Conservation (phyloP, 108 stramenopile genomes). For the Epithemia pelagica region DNA sequence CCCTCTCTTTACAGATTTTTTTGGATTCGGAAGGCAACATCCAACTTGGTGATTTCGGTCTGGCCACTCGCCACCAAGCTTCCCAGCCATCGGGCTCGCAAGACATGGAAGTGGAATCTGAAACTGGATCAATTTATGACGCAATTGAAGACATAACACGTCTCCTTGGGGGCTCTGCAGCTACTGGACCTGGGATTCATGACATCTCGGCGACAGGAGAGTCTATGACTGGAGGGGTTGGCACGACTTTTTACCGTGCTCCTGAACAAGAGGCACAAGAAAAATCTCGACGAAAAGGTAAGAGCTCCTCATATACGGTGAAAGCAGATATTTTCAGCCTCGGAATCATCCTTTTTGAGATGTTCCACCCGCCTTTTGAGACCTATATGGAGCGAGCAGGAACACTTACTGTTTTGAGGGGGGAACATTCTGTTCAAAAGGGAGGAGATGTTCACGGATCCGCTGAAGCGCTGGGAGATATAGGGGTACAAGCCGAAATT, state of each 20-base stretch:
- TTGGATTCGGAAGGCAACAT: constrained; percentile 51
- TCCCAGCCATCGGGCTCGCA: constrained; percentile 4
- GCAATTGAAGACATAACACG: constrained; percentile 47
- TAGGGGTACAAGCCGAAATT: constrained; percentile 22
- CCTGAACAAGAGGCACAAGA: constrained; percentile 4
- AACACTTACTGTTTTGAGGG: constrained; percentile 38
- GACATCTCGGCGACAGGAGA: constrained; percentile 15
- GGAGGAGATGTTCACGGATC: neutral
- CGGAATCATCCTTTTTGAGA: constrained; percentile 71
- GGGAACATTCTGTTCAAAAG: constrained; percentile 23
- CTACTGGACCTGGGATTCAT: neutral
- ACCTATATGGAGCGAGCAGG: constrained; percentile 63
- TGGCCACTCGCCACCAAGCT: constrained; percentile 34
- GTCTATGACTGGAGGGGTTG: constrained; percentile 77
- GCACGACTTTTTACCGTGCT: constrained; percentile 48
- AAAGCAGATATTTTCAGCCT: constrained; percentile 79
- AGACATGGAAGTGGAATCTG: constrained; percentile 20
- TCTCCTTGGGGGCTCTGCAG: constrained; percentile 22
- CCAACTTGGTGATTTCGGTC: constrained; percentile 71
- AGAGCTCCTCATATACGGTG: constrained; percentile 39
- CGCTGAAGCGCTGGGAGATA: neutral
- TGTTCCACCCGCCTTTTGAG: constrained; percentile 58
- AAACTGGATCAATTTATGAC: constrained; percentile 39
- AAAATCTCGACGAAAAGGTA: neutral
- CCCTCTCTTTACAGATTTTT: constrained; percentile 28